These are phyloP conservation scores for Theileria annulata DNA, from an alignment of 169 alveolate species.

Conservation along the genomic window DNA sequence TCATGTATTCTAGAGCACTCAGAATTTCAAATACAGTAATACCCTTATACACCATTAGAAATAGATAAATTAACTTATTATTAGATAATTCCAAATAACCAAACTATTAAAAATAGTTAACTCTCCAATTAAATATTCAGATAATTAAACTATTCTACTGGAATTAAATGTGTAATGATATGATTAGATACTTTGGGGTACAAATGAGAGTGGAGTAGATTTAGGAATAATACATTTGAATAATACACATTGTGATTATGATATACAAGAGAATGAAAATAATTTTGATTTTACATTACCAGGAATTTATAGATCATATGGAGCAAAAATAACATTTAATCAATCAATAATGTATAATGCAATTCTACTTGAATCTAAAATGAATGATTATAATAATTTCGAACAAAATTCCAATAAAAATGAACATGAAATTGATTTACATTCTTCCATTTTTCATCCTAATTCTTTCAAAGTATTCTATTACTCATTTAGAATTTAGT, in stretches of 20 bases:
- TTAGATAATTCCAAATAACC: too few relatives aligned
- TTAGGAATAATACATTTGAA: slow-evolving; percentile 61
- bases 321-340: slow-evolving; percentile 70
- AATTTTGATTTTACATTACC: slow-evolving; percentile 43
- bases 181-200: slow-evolving; percentile 69
- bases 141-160: too few relatives aligned
- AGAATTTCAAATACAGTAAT: slow-evolving; percentile 39
- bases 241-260: slow-evolving; percentile 69
- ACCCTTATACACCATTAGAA: neutral
- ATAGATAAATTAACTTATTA: too few relatives aligned
- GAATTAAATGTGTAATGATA: neutral
- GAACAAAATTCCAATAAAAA: neutral
- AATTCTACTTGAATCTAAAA: slow-evolving; percentile 62
- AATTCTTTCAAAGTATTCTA: slow-evolving; percentile 34
- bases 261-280: slow-evolving; percentile 55
- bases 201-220: slow-evolving; percentile 65
- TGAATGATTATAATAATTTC: neutral
- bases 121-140: too few relatives aligned
- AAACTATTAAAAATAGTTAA: too few relatives aligned
- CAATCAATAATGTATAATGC: slow-evolving; percentile 76
- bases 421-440: slow-evolving; percentile 37
- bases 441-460: slow-evolving; percentile 57
- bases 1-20: slow-evolving; percentile 69
- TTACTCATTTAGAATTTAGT: neutral
- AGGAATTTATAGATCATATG: slow-evolving; percentile 76